Evolutionary conservation across 108 stramenopile species (phyloP).

Genomic region (Mediolabrus comicus): DNA sequence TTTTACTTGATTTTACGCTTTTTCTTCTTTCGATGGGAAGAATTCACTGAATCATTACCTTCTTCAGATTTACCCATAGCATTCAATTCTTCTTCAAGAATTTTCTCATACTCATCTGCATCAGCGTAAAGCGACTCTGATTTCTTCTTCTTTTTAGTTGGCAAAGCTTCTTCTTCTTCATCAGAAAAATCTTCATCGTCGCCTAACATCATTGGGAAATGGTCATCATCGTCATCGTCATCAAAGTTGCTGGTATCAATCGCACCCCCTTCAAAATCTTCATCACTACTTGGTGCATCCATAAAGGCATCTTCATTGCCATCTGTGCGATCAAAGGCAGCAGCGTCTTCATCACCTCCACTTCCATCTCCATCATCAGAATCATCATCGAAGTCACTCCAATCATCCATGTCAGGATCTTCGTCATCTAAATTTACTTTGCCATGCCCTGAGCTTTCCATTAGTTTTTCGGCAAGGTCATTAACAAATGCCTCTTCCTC

Average conservation of each 20-base stretch:
- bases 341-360: constrained; percentile 26
- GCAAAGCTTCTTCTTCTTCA: constrained; percentile 14
- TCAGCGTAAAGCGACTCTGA: constrained; percentile 40
- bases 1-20: constrained; percentile 6
- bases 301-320: constrained; percentile 61
- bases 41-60: background rate
- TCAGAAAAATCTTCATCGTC: constrained; percentile 24
- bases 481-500: constrained; percentile 92
- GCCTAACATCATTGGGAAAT: constrained; percentile 24
- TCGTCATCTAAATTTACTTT: constrained; percentile 86
- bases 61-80: background rate
- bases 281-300: constrained; percentile 57
- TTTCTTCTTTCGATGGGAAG: background rate
- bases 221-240: constrained; percentile 42
- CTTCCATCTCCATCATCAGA: constrained; percentile 51
- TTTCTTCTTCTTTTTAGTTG: constrained; percentile 12
- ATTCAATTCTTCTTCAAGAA: background rate
- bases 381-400: constrained; percentile 75
- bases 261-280: constrained; percentile 34
- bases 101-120: constrained; percentile 61
- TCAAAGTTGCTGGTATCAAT: constrained; percentile 18
- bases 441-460: constrained; percentile 72
- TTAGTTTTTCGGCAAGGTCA: constrained; percentile 83
- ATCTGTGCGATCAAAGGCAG: constrained; percentile 20
- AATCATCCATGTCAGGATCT: constrained; percentile 91